A percentile compares a stretch with the other conserved stretches of the same genome.
Evolutionary conservation across 805 yeast species (phyloP).

Genomic region (Kodamaea hsintzibuensis): DNA sequence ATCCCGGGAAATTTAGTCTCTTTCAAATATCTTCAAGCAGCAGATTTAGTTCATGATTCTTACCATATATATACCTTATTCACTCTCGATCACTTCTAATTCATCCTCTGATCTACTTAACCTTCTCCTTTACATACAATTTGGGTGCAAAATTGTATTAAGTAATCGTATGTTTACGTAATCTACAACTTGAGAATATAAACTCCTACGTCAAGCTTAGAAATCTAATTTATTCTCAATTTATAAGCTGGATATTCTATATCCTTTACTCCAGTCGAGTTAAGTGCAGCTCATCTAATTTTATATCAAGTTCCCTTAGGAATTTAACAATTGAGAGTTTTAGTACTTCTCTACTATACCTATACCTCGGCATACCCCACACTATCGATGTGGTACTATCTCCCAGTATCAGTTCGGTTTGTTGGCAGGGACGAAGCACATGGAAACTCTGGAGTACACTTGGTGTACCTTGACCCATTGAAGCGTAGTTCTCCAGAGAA

Average conservation of each 20-base stretch:
- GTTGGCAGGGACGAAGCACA: constrained; percentile 15
- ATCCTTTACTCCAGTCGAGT: not conserved
- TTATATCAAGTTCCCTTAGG: not conserved
- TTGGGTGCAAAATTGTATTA: not conserved
- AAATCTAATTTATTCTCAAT: not conserved
- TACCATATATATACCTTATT: no score
- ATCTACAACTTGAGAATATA: not conserved
- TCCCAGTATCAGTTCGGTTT: constrained; percentile 25
- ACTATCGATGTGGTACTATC: constrained; percentile 17
- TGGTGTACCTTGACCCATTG: constrained; percentile 10
- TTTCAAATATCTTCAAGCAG: no score
- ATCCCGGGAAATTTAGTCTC: no score
- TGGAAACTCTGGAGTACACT: constrained; percentile 25
- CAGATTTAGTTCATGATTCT: no score
- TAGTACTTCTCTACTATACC: not conserved
- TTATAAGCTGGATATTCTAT: not conserved
- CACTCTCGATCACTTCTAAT: no score
- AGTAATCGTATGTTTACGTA: not conserved
- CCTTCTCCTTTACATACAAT: not conserved
- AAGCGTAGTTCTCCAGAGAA: constrained; percentile 2
- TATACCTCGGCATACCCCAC: constrained; percentile 1
- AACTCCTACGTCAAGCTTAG: not conserved
- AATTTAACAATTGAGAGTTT: not conserved
- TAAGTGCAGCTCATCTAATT: not conserved
- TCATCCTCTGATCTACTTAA: no score